phyloP scores from a whole-genome alignment of 306 rosid genomes.

The Lupinus albus region DNA sequence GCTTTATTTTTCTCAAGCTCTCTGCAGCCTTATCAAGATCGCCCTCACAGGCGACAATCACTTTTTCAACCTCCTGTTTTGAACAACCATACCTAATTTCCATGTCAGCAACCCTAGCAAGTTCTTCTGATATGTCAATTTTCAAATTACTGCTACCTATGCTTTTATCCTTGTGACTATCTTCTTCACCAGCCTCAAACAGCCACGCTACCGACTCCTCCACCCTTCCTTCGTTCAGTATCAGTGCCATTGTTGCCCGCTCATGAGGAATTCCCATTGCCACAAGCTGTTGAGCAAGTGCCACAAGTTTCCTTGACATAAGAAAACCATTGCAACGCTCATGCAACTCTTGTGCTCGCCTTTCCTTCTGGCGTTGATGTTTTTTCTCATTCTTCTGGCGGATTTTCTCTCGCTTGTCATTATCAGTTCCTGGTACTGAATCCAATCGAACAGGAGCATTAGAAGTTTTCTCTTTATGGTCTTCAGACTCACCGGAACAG shows the following conservation, averaged over 20 bases:
- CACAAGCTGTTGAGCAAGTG: slow-evolving; percentile 88
- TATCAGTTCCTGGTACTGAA: slow-evolving; percentile 87
- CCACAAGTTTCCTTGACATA: slow-evolving; percentile 91
- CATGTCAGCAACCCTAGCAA: slow-evolving; percentile 72
- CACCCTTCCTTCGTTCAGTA: slow-evolving; percentile 83
- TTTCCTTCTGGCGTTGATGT: slow-evolving; percentile 99
- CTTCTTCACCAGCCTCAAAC: slow-evolving; percentile 74
- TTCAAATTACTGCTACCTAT: slow-evolving; percentile 63
- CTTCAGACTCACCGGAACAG: slow-evolving; percentile 99
- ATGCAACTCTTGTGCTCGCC: slow-evolving; percentile 91
- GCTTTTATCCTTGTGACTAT: slow-evolving; percentile 53
- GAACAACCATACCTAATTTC: slow-evolving; percentile 68
- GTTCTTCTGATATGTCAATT: slow-evolving; percentile 95
- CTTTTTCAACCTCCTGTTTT: slow-evolving; percentile 96
- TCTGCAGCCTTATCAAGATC: slow-evolving; percentile 88
- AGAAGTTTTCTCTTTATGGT: slow-evolving; percentile 75
- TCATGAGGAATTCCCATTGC: slow-evolving; percentile 92
- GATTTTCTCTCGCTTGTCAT: slow-evolving; percentile 88
- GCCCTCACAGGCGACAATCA: slow-evolving; percentile 78
- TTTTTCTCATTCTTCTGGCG: slow-evolving; percentile 95
- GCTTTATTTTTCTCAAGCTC: slow-evolving; percentile 65
- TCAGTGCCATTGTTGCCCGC: slow-evolving; percentile 84
- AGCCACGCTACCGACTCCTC: slow-evolving; percentile 92
- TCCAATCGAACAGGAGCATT: slow-evolving; percentile 60
- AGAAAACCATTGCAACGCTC: slow-evolving; percentile 86